A percentile compares a stretch with the other conserved stretches of the same genome.
Conservation (phyloP, 2,329 filamentous ascomycete species). For the Penicillium verrucosum region DNA sequence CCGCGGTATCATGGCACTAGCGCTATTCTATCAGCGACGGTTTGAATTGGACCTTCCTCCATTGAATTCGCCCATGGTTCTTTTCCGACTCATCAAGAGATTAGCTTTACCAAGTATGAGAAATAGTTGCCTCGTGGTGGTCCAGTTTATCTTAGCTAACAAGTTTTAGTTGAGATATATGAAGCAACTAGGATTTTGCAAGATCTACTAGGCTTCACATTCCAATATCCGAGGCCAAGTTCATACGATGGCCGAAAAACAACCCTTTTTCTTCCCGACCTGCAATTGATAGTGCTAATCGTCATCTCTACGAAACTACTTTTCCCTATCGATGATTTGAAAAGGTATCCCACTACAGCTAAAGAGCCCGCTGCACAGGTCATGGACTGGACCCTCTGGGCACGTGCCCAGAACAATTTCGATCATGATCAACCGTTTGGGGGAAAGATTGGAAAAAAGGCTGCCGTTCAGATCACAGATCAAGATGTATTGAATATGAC, state of each 20-base stretch:
- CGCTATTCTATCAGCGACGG: constrained; percentile 62
- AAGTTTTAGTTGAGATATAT: constrained; percentile 29
- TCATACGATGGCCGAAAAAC: constrained; percentile 31
- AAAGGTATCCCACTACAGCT: constrained; percentile 49
- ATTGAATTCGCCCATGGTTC: constrained; percentile 65
- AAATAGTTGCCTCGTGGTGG: background rate
- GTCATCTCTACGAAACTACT: constrained; percentile 75
- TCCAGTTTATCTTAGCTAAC: constrained; percentile 11
- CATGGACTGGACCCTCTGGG: constrained; percentile 74
- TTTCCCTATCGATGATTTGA: constrained; percentile 66
- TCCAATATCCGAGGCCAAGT: constrained; percentile 47
- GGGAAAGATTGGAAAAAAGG: constrained; percentile 42
- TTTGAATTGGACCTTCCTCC: constrained; percentile 70
- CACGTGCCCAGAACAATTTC: constrained; percentile 46
- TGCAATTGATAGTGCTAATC: constrained; percentile 67
- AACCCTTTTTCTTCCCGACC: constrained; percentile 65
- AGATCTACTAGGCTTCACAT: constrained; percentile 55
- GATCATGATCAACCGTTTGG: constrained; percentile 30
- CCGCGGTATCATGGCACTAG: constrained; percentile 58
- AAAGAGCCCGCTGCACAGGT: constrained; percentile 57
- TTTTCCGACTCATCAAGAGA: constrained; percentile 67
- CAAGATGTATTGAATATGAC: constrained; percentile 62
- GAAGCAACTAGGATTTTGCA: constrained; percentile 60
- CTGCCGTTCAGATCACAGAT: constrained; percentile 57
- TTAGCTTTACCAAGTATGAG: constrained; percentile 70